Conservation (phyloP, 805 yeast genomes). For the Wickerhamiella domercqiae region DNA sequence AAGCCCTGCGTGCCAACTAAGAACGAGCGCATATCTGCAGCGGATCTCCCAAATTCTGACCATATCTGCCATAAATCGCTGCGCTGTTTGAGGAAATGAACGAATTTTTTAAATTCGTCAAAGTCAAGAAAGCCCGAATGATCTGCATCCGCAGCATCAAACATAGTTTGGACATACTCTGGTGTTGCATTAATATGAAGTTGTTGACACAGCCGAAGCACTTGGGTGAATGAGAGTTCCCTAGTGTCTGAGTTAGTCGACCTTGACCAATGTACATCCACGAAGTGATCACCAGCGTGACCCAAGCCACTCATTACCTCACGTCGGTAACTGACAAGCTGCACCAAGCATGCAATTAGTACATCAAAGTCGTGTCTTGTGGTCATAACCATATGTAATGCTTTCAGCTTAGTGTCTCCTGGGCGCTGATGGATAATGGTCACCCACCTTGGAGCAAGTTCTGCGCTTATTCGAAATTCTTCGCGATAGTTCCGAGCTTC, state of each 20-base stretch:
- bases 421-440: slow-evolving; percentile 56
- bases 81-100: slow-evolving; percentile 48
- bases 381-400: slow-evolving; percentile 62
- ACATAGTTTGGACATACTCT: slow-evolving; percentile 34
- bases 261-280: slow-evolving; percentile 44
- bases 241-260: slow-evolving; percentile 6
- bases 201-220: slow-evolving; percentile 45
- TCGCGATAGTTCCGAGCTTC: slow-evolving; percentile 79
- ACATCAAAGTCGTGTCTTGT: slow-evolving; percentile 36
- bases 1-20: slow-evolving; percentile 6
- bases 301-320: slow-evolving; percentile 50
- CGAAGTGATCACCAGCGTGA: slow-evolving; percentile 47
- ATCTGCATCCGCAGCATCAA: slow-evolving; percentile 37
- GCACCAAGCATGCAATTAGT: slow-evolving; percentile 39
- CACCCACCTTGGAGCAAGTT: slow-evolving; percentile 56
- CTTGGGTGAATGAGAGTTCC: slow-evolving; percentile 43
- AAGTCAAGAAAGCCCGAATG: slow-evolving; percentile 43
- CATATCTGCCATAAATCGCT: slow-evolving; percentile 45
- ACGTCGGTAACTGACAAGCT: slow-evolving; percentile 40
- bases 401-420: slow-evolving; percentile 49
- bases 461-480: slow-evolving; percentile 59
- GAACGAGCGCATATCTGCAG: slow-evolving; percentile 3
- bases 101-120: slow-evolving; percentile 61
- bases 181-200: slow-evolving; percentile 59
- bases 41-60: slow-evolving; percentile 20